Evolutionary conservation across 139 green algal genomes (phyloP).

Genomic region (Volvox reticuliferus): DNA sequence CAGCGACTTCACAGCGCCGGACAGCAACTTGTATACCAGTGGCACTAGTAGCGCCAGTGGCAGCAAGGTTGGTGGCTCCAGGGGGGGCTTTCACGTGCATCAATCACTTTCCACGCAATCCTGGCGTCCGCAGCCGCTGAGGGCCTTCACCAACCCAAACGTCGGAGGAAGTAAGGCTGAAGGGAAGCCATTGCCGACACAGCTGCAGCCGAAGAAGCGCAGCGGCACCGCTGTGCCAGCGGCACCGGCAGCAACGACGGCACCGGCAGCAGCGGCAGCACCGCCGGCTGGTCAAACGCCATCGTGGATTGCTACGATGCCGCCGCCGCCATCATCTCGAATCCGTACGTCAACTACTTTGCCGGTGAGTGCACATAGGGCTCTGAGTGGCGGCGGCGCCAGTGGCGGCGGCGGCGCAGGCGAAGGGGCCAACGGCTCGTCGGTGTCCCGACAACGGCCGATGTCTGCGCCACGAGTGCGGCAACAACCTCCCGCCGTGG

Average conservation of each 20-base stretch:
- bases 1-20: slow-evolving; percentile 38
- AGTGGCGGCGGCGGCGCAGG: background rate
- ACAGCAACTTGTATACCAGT: slow-evolving; percentile 33
- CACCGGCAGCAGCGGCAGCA: background rate
- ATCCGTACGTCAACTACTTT: background rate
- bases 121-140: slow-evolving; percentile 2
- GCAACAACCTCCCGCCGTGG: background rate
- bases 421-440: background rate
- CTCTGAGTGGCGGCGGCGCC: background rate
- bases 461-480: background rate
- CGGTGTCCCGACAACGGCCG: background rate
- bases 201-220: slow-evolving; percentile 1
- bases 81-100: background rate
- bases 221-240: background rate
- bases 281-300: background rate
- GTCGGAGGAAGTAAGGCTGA: background rate
- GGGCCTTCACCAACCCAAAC: background rate
- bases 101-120: background rate
- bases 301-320: background rate
- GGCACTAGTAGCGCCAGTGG: slow-evolving; percentile 1
- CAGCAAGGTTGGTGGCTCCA: background rate
- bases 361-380: background rate
- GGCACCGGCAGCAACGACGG: background rate
- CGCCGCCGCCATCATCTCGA: background rate
- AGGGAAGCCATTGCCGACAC: background rate